Evolutionary conservation across 371 early-diverging fungal genomes (phyloP).

Genomic region (Zopfochytrium polystomum): DNA sequence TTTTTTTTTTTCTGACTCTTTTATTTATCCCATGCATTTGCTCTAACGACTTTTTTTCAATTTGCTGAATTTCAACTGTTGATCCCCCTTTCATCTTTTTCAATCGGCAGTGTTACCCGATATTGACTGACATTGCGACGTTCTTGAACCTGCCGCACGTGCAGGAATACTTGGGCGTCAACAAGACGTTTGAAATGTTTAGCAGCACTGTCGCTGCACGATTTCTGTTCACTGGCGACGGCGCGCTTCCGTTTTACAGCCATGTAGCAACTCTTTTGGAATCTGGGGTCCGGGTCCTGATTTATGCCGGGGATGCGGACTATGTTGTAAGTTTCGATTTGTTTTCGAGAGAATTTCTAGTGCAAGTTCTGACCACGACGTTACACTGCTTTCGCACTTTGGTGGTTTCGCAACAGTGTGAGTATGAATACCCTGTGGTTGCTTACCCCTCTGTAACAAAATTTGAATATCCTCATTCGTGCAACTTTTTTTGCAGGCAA

Average conservation of each 20-base stretch:
- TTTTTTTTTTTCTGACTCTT: too few species aligned
- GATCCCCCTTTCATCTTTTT: not conserved
- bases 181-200: conserved; percentile 71
- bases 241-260: conserved; percentile 82
- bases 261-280: conserved; percentile 75
- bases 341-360: too few species aligned
- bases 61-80: too few species aligned
- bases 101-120: conserved; percentile 27
- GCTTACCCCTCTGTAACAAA: not conserved
- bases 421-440: not conserved
- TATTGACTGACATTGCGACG: conserved; percentile 67
- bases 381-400: not conserved
- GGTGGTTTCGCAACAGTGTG: not conserved
- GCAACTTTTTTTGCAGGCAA: conserved; percentile 53
- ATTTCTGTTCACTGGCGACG: conserved; percentile 81
- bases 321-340: conserved; percentile 41
- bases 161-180: conserved; percentile 71
- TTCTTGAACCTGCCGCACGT: conserved; percentile 74
- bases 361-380: conserved; percentile 46
- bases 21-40: too few species aligned
- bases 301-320: conserved; percentile 82
- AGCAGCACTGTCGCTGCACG: conserved; percentile 72
- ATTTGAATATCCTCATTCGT: not conserved
- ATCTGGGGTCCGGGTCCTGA: conserved; percentile 70
- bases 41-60: too few species aligned